Evolutionary conservation across 495 filamentous ascomycete species (phyloP), one percentile per base, ranked within the genome.

Genomic region (Chaetomium cochliodes): DNA sequence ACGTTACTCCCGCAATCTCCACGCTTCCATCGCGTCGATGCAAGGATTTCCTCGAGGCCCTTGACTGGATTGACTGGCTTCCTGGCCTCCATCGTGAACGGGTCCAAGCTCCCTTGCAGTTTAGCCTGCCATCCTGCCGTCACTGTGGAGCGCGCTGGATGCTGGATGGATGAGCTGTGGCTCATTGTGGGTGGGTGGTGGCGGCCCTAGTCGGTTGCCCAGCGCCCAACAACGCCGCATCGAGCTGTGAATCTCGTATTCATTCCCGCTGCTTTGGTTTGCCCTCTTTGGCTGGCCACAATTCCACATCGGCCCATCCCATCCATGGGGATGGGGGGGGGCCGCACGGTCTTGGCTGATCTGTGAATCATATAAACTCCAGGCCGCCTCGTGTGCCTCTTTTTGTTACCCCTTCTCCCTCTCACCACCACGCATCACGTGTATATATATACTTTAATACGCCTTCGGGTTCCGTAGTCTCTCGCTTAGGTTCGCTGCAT

Each of bases 381-480:
- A 3, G 1, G 52, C 3, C 46, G n/a, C 58, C 52, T 20, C 18
- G 37, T 18, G 15, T 44, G 26, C 42, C n/a, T 20, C 15, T 8
- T 47, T 56, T 42, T 20, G 7, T 20, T 16, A 15, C 20, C 52
- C 59, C 49, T 2, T 60, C 54, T 42, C 39, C 44, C 26, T 41
- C n/a, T 49, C 41, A 49, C 58, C 39, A 53, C 37, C 54, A 51
- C 46, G 39, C 12, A 60, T 11, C 12, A 60, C 5, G 23, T 37
- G 13, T 16, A 7, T 26, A 47, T 23, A 37, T 22, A 7, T 18
- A 57, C 58, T 30, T 64, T 60, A 46, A 67, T 64, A 60, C 47
- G n/a, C 61, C 65, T 63, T 64, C 61, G 60, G 65, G 60, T 60
- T 13, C 25, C 60, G 61, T 61, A 64, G 60, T 64, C 65, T 44